Percentiles rank a stretch among this genome's conserved stretches.
Conservation (phyloP, 768 basidiomycete species). For the Leccinum subtestaceum region DNA sequence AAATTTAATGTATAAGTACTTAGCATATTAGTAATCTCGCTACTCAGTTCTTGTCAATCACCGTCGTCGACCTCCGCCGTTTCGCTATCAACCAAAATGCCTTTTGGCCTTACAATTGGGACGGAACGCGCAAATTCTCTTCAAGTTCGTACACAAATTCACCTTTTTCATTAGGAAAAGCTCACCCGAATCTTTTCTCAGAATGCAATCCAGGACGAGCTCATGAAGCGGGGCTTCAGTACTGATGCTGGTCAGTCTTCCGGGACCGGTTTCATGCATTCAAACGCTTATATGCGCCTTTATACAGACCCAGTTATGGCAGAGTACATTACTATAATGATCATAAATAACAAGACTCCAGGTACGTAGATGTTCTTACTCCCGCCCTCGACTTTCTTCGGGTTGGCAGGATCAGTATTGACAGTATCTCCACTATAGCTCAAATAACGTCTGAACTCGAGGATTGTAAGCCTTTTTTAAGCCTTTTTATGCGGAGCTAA, state of each 20-base stretch:
- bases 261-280: constrained; percentile 2
- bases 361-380: constrained; percentile 40
- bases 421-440: constrained; percentile 38
- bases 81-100: constrained; percentile 41
- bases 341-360: constrained; percentile 86
- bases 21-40: constrained; percentile 29
- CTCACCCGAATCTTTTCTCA: constrained; percentile 30
- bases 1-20: constrained; percentile 7
- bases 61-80: constrained; percentile 24
- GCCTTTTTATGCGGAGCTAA: constrained; percentile 13
- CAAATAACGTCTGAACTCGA: constrained; percentile 88
- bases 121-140: constrained; percentile 72
- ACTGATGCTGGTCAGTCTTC: constrained; percentile 62
- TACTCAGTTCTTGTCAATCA: constrained; percentile 25
- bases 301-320: constrained; percentile 82
- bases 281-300: constrained; percentile 7
- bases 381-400: background rate
- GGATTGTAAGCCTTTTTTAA: constrained; percentile 51
- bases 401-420: background rate
- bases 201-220: constrained; percentile 81
- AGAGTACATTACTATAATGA: constrained; percentile 93
- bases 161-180: constrained; percentile 10
- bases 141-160: constrained; percentile 46
- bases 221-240: constrained; percentile 70
- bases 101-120: constrained; percentile 74